Percentiles rank a stretch among this genome's conserved stretches.
Evolutionary conservation across 1,284 basidiomycete species (phyloP).

Genomic region (Cerrena zonata): DNA sequence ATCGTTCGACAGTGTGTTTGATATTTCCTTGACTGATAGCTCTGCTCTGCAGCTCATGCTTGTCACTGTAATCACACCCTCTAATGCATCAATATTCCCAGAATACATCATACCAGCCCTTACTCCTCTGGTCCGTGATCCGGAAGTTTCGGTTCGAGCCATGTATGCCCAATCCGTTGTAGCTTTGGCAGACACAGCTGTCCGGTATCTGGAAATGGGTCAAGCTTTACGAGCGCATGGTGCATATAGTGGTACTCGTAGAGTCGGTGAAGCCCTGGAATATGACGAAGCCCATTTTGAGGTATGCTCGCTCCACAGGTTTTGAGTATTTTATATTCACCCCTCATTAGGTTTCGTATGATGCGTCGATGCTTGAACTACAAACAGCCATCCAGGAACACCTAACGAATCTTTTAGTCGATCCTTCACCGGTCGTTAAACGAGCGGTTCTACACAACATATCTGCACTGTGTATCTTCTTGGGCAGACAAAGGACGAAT

Average conservation of each 20-base stretch:
- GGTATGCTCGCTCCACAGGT: slow-evolving; percentile 46
- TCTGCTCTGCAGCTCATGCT: slow-evolving; percentile 62
- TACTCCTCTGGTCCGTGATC: slow-evolving; percentile 74
- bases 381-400: slow-evolving; percentile 85
- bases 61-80: slow-evolving; percentile 83
- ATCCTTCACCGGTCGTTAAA: slow-evolving; percentile 71
- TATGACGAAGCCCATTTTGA: slow-evolving; percentile 73
- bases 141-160: slow-evolving; percentile 83
- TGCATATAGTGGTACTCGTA: slow-evolving; percentile 43
- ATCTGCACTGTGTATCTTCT: slow-evolving; percentile 84
- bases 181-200: slow-evolving; percentile 77
- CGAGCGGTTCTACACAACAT: slow-evolving; percentile 76
- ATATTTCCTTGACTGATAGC: slow-evolving; percentile 4
- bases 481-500: slow-evolving; percentile 88
- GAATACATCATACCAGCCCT: slow-evolving; percentile 95
- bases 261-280: slow-evolving; percentile 51
- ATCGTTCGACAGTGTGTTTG: slow-evolving; percentile 1
- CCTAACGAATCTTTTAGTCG: slow-evolving; percentile 71
- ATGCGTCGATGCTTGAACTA: slow-evolving; percentile 78
- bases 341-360: slow-evolving; percentile 72
- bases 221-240: slow-evolving; percentile 84
- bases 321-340: slow-evolving; percentile 4
- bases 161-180: slow-evolving; percentile 86
- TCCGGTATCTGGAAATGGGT: slow-evolving; percentile 85
- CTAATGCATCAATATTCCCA: slow-evolving; percentile 83